Conservation (phyloP, 1,284 basidiomycete species). For the Apiotrichum mycotoxinovorans region DNA sequence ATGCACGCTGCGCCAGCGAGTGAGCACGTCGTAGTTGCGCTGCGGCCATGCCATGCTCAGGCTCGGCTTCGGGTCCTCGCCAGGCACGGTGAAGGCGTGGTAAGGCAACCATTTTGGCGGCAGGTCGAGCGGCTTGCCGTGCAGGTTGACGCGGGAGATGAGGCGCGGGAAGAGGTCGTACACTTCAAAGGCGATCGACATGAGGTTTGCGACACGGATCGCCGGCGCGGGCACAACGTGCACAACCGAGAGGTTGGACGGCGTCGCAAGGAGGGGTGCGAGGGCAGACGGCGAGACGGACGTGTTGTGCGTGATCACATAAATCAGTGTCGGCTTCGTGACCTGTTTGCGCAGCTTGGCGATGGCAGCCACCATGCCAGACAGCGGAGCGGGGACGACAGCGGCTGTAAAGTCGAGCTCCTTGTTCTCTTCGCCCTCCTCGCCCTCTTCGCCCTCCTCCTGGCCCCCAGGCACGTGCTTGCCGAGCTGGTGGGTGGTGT, state of each 20-base stretch:
- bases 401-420: background rate
- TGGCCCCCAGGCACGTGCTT: background rate
- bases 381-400: background rate
- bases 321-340: slow-evolving; percentile 7
- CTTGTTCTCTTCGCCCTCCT: background rate
- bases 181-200: slow-evolving; percentile 28
- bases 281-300: background rate
- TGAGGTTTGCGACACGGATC: slow-evolving; percentile 15
- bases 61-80: slow-evolving; percentile 21
- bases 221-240: slow-evolving; percentile 9
- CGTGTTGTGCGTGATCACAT: slow-evolving; percentile 9
- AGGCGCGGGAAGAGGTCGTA: slow-evolving; percentile 31
- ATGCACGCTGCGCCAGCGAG: slow-evolving; percentile 33
- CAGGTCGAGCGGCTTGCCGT: slow-evolving; percentile 18
- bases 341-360: slow-evolving; percentile 1
- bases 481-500: slow-evolving; percentile 19
- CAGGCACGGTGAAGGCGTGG: slow-evolving; percentile 36
- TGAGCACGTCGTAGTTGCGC: slow-evolving; percentile 39
- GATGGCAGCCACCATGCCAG: background rate
- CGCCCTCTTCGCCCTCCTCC: background rate
- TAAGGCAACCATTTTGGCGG: slow-evolving; percentile 20
- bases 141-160: slow-evolving; percentile 21
- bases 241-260: background rate
- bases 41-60: slow-evolving; percentile 39
- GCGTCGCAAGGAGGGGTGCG: background rate